Evolutionary conservation across 495 filamentous ascomycete genomes (phyloP).

Genomic region (Daldinia bambusicola): DNA sequence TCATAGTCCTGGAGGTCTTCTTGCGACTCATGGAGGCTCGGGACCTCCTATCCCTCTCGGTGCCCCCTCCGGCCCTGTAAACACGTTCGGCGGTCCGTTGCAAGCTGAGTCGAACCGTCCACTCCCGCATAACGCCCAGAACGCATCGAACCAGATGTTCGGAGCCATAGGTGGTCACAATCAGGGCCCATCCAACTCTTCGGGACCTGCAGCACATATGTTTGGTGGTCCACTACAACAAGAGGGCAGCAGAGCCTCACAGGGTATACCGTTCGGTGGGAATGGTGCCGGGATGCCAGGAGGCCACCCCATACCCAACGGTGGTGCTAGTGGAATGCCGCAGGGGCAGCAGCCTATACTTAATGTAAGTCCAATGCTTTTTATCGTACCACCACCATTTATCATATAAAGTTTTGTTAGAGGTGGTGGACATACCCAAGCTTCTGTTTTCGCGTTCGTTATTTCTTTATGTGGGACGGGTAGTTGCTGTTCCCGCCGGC

Average conservation of each 20-base stretch:
- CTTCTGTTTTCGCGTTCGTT: background rate
- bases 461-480: constrained; percentile 12
- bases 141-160: constrained; percentile 70
- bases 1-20: constrained; percentile 86
- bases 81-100: constrained; percentile 74
- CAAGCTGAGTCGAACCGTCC: constrained; percentile 67
- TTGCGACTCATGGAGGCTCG: constrained; percentile 75
- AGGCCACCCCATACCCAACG: constrained; percentile 53
- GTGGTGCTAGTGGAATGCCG: constrained; percentile 55
- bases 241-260: constrained; percentile 57
- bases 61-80: constrained; percentile 69
- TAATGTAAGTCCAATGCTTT: constrained; percentile 69
- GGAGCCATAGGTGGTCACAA: constrained; percentile 59
- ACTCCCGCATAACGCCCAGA: constrained; percentile 70
- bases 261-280: constrained; percentile 58
- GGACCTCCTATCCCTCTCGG: constrained; percentile 70
- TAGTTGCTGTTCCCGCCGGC: constrained; percentile 10
- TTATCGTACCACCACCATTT: constrained; percentile 3
- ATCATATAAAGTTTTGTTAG: background rate
- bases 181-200: constrained; percentile 51
- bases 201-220: constrained; percentile 50
- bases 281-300: constrained; percentile 38
- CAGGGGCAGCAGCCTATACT: constrained; percentile 96
- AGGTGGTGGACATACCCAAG: background rate
- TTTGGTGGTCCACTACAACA: constrained; percentile 64